Evolutionary conservation across 164 flowering plant species (phyloP).

Genomic region (Piper longum): DNA sequence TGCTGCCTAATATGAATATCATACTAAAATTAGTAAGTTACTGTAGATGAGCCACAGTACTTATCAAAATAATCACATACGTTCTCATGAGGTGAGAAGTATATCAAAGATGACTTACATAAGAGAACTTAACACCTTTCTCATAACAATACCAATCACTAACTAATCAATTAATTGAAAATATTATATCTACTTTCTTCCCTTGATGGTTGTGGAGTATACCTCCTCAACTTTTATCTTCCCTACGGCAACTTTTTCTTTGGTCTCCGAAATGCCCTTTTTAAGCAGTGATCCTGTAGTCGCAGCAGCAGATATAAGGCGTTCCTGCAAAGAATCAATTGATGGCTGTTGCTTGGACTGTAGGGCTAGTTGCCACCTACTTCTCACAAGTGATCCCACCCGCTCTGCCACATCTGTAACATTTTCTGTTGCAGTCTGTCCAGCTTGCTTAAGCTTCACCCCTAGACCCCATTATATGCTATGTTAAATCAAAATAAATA

Average conservation of each 20-base stretch:
- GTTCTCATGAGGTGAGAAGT: no score
- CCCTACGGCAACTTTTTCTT: conserved; percentile 75
- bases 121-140: no score
- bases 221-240: conserved; percentile 89
- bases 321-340: conserved; percentile 67
- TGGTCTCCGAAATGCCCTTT: conserved; percentile 71
- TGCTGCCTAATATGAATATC: conserved; percentile 48
- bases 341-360: conserved; percentile 35
- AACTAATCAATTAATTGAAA: neutral
- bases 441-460: conserved; percentile 70
- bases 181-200: neutral
- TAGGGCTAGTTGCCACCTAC: conserved; percentile 62
- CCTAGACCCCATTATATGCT: conserved; percentile 23
- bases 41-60: neutral
- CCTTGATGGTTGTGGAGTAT: neutral
- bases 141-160: neutral
- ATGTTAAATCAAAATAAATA: neutral
- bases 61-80: no score
- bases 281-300: conserved; percentile 57
- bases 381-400: conserved; percentile 67
- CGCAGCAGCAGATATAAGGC: conserved; percentile 66
- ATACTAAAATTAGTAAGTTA: neutral
- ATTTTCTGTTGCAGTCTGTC: conserved; percentile 64
- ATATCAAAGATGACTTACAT: no score
- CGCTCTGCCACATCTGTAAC: conserved; percentile 61